These are phyloP conservation scores for Cylindrotheca fusiformis DNA, from an alignment of 108 stramenopile genomes.

Conservation along the genomic window DNA sequence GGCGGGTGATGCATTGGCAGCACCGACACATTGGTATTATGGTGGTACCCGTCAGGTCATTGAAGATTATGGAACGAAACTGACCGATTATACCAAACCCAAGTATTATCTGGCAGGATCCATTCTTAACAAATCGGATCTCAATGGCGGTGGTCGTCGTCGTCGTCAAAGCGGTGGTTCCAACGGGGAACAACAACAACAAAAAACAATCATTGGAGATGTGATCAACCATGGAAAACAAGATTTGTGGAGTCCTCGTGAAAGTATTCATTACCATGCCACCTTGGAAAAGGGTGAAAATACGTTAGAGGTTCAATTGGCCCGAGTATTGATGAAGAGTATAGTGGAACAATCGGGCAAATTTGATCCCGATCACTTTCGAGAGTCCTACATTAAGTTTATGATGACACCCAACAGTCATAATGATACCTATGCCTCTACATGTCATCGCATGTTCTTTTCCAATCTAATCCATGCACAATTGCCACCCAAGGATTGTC, in stretches of 20 bases:
- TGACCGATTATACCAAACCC: conserved; percentile 68
- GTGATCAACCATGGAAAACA: conserved; percentile 88
- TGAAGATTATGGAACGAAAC: conserved; percentile 56
- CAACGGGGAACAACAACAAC: neutral
- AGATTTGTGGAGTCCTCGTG: conserved; percentile 67
- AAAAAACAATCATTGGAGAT: conserved; percentile 73
- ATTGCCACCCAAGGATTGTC: conserved; percentile 63
- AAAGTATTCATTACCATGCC: conserved; percentile 81
- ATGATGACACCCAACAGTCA: conserved; percentile 83
- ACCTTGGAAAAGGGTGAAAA: conserved; percentile 78
- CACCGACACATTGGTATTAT: conserved; percentile 88
- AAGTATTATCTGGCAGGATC: conserved; percentile 48
- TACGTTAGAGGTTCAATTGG: conserved; percentile 75
- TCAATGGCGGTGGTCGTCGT: conserved; percentile 80
- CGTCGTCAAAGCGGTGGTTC: conserved; percentile 9
- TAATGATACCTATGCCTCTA: conserved; percentile 87
- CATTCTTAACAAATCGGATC: conserved; percentile 80
- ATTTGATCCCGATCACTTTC: conserved; percentile 65
- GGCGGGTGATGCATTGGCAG: conserved; percentile 76
- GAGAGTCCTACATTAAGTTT: conserved; percentile 74
- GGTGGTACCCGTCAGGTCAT: conserved; percentile 68
- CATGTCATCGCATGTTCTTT: conserved; percentile 94
- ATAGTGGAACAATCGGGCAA: conserved; percentile 42
- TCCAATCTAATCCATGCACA: conserved; percentile 62
- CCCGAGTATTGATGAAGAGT: conserved; percentile 63